Percentiles rank a stretch among this genome's conserved stretches.
Evolutionary conservation across 2,329 filamentous ascomycete species (phyloP).

Genomic region (Chaetomium sp.): DNA sequence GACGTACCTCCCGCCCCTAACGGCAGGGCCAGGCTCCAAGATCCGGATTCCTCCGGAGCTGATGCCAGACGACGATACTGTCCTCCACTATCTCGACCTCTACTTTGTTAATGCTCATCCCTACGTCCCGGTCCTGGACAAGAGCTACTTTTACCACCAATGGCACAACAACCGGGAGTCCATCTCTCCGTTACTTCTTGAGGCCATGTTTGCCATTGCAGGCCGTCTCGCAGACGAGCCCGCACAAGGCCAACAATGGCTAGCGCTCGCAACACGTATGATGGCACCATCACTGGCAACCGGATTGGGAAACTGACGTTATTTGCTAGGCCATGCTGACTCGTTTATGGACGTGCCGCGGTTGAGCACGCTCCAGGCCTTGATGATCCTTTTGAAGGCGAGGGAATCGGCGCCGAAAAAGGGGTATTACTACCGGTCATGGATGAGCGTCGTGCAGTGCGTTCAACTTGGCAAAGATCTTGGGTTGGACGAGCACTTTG

Average conservation of each 20-base stretch:
- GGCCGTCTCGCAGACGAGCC: conserved; percentile 82
- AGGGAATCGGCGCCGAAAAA: conserved; percentile 88
- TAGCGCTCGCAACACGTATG: conserved; percentile 82
- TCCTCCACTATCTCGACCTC: conserved; percentile 82
- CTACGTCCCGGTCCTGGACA: conserved; percentile 87
- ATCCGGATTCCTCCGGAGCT: conserved; percentile 88
- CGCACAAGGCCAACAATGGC: conserved; percentile 85
- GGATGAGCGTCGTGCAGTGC: conserved; percentile 92
- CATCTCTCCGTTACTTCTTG: conserved; percentile 85
- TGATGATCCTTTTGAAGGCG: conserved; percentile 86
- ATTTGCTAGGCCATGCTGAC: conserved; percentile 76
- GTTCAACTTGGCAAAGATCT: conserved; percentile 93
- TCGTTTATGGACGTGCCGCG: conserved; percentile 92
- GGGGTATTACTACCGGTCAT: conserved; percentile 95
- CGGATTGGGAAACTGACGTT: conserved; percentile 36
- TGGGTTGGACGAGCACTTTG: conserved; percentile 82
- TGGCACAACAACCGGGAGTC: conserved; percentile 82
- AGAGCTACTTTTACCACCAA: conserved; percentile 79
- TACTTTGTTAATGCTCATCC: conserved; percentile 91
- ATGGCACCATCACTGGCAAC: neutral
- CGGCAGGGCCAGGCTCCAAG: conserved; percentile 69
- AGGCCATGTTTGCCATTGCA: conserved; percentile 88
- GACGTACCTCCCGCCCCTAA: conserved; percentile 67
- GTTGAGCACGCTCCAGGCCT: conserved; percentile 86
- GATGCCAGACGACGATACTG: conserved; percentile 86